A percentile compares a stretch with the other conserved stretches of the same genome.
These are phyloP conservation scores for Fusarium devonianum DNA, from an alignment of 2,329 filamentous ascomycete species.

Conservation along the genomic window DNA sequence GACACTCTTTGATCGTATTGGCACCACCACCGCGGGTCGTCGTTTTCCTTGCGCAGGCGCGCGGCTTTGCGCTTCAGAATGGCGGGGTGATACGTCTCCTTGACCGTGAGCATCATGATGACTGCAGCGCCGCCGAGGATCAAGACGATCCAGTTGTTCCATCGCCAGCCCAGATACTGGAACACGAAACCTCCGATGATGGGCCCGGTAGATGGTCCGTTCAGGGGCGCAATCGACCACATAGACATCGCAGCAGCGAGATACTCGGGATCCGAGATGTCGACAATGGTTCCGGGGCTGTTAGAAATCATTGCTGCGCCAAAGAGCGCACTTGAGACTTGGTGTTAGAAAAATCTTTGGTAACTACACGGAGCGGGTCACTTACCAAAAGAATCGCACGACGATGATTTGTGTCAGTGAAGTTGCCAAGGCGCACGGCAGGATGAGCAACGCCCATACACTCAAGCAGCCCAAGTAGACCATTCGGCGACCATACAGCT, in stretches of 20 bases:
- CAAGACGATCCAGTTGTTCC: conserved; percentile 82
- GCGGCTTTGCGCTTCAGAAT: conserved; percentile 73
- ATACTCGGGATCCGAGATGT: conserved; percentile 81
- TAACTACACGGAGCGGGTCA: conserved; percentile 4
- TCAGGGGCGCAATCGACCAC: conserved; percentile 85
- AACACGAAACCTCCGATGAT: conserved; percentile 75
- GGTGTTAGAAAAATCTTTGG: conserved; percentile 1
- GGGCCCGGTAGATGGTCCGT: conserved; percentile 63
- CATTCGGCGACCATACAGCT: conserved; percentile 72
- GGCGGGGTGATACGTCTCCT: conserved; percentile 79
- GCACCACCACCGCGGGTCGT: conserved; percentile 77
- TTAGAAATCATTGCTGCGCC: conserved; percentile 83
- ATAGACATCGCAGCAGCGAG: conserved; percentile 84
- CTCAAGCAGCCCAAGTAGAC: conserved; percentile 73
- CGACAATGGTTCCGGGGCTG: conserved; percentile 81
- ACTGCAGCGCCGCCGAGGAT: conserved; percentile 73
- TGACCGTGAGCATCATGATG: conserved; percentile 64
- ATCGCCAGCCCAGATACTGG: conserved; percentile 83
- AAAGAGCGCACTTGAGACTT: conserved; percentile 53
- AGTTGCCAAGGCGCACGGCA: conserved; percentile 74
- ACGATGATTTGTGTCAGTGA: conserved; percentile 74
- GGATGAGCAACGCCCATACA: conserved; percentile 71
- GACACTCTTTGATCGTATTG: conserved; percentile 77
- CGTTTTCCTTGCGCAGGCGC: conserved; percentile 69
- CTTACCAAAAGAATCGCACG: conserved; percentile 74